These are phyloP conservation scores for Sporothrix euskadiensis DNA, from an alignment of 2,329 filamentous ascomycete genomes.

Conservation along the genomic window DNA sequence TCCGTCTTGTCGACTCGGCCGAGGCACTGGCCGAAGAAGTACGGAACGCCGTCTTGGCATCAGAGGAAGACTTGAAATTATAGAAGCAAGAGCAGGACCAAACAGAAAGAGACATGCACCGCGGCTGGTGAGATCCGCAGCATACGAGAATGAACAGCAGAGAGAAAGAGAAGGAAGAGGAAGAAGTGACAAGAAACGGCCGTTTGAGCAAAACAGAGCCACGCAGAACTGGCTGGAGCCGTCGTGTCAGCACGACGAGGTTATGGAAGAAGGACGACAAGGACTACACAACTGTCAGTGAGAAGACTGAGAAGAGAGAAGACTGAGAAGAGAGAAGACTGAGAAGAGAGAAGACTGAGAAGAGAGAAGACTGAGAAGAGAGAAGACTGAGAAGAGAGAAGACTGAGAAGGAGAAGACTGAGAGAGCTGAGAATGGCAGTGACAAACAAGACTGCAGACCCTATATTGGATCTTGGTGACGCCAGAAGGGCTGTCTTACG, in stretches of 20 bases:
- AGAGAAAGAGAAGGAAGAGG: neutral
- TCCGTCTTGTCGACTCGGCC: constrained; percentile 48
- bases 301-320: neutral
- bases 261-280: no score
- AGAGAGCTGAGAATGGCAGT: neutral
- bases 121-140: neutral
- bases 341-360: neutral
- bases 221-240: neutral
- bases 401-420: neutral
- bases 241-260: neutral
- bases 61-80: neutral
- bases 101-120: neutral
- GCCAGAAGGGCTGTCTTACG: neutral
- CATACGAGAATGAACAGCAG: neutral
- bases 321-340: neutral
- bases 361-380: neutral
- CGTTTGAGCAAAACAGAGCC: neutral
- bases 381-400: neutral
- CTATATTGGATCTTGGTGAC: neutral
- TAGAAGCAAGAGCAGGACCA: neutral
- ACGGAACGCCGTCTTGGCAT: neutral
- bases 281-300: no score
- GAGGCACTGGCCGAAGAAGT: constrained; percentile 40
- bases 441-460: neutral
- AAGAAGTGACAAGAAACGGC: neutral